Base-by-base conservation (phyloP, 108 stramenopile genomes). In the Nitzschia putrida region DNA sequence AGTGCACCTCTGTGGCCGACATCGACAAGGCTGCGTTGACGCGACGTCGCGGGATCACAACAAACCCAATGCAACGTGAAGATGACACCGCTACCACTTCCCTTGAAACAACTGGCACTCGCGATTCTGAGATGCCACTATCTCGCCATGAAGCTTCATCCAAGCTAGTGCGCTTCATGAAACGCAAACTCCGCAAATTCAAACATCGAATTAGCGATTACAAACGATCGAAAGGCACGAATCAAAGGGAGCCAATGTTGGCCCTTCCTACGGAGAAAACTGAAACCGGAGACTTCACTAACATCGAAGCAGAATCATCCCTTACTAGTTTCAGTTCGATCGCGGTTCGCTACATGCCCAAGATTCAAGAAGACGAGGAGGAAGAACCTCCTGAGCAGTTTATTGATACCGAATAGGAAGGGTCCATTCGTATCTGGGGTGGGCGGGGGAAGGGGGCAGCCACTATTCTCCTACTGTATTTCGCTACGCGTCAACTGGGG, bases 1-100 rank as follows among this genome's bases (percentile, higher is more conserved):
- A 59, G 38, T 59, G 58, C 7, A 14, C 58, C 39, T n/a, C 58
- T 12, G 38, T 59, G 58, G 58, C 29, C 37, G 34, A 59, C 58
- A 59, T n/a, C 5, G 38, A 10, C 29, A 26, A 39, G 58, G 11
- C 14, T 5, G 38, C 39, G 5, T 59, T 20, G 12, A 59, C 3
- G 20, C 34, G n/a, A 14, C 11, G 20, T n/a, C 16, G 11, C 38
- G 24, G 22, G 8, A 24, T 21, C 54, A 22, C 13, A 3, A 24
- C 54, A 7, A 3, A 21, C 6, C 13, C 12, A 16, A 3, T 24
- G 12, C 54, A 7, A 13, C 24, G 13, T 55, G 16, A 16, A 1
- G 16, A 16, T 5, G 20, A 2, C 16, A 18, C 20, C 18, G 23
- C 54, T 25, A 13, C 6, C 23, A 3, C 16, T 24, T 13, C 12